Conservation (phyloP, 1,284 basidiomycete species). For the Trametes versicolor region DNA sequence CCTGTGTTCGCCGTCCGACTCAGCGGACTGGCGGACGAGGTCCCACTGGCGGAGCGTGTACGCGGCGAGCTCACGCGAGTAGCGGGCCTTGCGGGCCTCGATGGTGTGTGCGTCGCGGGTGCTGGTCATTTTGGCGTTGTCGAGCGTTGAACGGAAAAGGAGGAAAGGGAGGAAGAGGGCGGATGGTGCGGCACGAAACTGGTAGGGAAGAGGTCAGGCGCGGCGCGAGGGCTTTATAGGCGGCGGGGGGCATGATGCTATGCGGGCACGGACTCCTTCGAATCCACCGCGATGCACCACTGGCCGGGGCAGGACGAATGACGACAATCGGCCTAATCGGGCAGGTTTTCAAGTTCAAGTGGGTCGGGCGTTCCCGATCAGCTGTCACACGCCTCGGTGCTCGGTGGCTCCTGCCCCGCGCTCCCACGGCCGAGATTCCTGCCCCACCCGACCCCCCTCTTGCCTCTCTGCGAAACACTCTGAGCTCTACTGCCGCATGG, state of each 20-base stretch:
- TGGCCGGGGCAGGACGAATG: conserved; percentile 26
- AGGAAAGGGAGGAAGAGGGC: conserved; percentile 1
- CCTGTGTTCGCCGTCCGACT: conserved; percentile 25
- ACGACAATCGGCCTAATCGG: conserved; percentile 37
- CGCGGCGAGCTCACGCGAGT: conserved; percentile 65
- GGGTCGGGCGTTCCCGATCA: conserved; percentile 27
- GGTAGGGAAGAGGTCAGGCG: background rate
- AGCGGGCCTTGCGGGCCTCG: conserved; percentile 60
- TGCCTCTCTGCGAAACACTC: background rate
- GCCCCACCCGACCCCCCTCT: conserved; percentile 18
- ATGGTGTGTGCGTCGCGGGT: conserved; percentile 38
- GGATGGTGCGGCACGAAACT: conserved; percentile 5
- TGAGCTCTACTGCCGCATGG: background rate
- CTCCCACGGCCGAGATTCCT: background rate
- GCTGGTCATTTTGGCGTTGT: conserved; percentile 36
- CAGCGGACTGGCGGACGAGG: conserved; percentile 42
- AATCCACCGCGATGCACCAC: conserved; percentile 37
- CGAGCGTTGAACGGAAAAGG: conserved; percentile 3
- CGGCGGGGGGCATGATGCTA: conserved; percentile 32
- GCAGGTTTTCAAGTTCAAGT: conserved; percentile 36
- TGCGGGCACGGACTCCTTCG: conserved; percentile 33
- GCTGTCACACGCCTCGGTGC: conserved; percentile 20
- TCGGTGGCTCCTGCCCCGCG: conserved; percentile 13
- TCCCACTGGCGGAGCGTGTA: conserved; percentile 69
- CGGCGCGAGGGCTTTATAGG: conserved; percentile 18